A percentile compares a stretch with the other conserved stretches of the same genome.
Evolutionary conservation across 768 basidiomycete genomes (phyloP).

Genomic region (Tulasnella sp.): DNA sequence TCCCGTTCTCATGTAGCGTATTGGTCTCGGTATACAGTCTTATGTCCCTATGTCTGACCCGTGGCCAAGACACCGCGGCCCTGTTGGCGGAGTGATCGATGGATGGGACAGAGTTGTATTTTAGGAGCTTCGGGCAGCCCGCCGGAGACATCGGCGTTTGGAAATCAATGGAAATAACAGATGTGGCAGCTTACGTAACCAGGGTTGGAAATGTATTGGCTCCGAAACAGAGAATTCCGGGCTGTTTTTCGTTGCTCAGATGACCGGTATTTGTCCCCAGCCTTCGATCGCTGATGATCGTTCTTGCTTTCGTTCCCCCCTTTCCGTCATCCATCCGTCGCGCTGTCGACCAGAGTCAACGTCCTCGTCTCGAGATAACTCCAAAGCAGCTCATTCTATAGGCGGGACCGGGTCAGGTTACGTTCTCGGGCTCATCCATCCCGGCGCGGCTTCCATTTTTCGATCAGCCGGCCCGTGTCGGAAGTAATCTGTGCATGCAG

Average conservation of each 20-base stretch:
- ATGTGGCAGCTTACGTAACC: neutral
- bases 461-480: too few species aligned
- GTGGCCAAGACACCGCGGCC: neutral
- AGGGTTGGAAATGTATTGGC: neutral
- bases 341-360: neutral
- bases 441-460: too few species aligned
- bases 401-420: neutral
- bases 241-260: neutral
- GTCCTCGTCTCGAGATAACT: neutral
- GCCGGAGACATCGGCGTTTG: neutral
- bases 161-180: neutral
- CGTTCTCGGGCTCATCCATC: too few species aligned
- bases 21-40: too few species aligned
- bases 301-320: neutral
- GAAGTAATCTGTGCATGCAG: too few species aligned
- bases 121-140: too few species aligned
- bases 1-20: too few species aligned
- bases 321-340: neutral
- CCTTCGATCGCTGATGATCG: neutral
- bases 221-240: neutral
- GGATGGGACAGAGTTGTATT: neutral
- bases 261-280: neutral
- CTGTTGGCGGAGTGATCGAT: neutral
- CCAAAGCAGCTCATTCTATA: neutral
- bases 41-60: too few species aligned